Evolutionary conservation across 352 stramenopile genomes (phyloP), one percentile per base, ranked within the genome.

Genomic region (Globisporangium cederbergense): DNA sequence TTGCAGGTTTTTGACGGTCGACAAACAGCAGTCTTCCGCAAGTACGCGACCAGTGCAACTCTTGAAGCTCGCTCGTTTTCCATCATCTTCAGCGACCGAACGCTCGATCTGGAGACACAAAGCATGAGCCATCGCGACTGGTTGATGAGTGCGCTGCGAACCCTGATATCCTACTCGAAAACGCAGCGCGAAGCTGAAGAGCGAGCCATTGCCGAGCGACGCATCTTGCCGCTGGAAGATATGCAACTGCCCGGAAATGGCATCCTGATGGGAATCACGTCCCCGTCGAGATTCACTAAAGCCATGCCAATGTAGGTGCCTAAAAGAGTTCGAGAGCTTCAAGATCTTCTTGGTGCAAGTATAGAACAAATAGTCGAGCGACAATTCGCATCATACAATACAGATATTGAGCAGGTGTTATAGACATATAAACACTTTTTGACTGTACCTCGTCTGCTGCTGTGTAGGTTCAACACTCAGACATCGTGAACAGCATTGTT

Each of bases 121-220:
- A 93, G 81, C 45, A 67, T 68, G 52, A 86, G 77, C 61, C 81
- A 95, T 65, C 84, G 86, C 10, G 85, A 95, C 71, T 95, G 86
- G 86, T 68, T 95, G 53, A 76, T 91, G 43, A 91, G 82, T 63
- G 84, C 86, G 4, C 65, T 95, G 36, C 76, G 80, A 4, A 93
- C 85, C 38, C 77, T 95, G 4, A 77, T 93, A 11, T 75, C 78
- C 8, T 93, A 95, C 60, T 72, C 84, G 42, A 75, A 76, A 34
- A 84, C 81, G 28, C 86, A 95, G 60, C 84, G 86, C 47, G 67
- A 81, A 36, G 81, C 80, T 4, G 86, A 95, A 70, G 73, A 87
- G 30, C 83, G 86, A n/a, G 85, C 81, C n/a, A 89, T 93, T 57
- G 79, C 80, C 52, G 84, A 93, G 62, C 73, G 75, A 18, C 32